Conservation (phyloP, 306 rosid species). For the Cyamopsis tetragonoloba region DNA sequence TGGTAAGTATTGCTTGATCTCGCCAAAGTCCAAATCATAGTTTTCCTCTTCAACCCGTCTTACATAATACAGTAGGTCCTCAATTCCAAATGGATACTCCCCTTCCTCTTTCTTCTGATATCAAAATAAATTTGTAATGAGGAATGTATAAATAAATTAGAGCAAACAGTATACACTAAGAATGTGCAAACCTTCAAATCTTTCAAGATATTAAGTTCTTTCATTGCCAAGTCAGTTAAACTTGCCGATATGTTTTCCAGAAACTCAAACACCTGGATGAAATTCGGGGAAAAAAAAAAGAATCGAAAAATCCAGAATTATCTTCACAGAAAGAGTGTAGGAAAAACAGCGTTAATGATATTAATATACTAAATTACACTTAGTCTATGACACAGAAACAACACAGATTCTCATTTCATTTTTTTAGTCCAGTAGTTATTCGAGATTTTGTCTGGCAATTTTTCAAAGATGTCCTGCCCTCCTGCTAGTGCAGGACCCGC, state of each 20-base stretch:
- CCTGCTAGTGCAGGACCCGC: too few species aligned
- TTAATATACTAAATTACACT: not conserved
- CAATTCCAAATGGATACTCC: constrained; percentile 78
- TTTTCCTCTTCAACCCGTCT: constrained; percentile 70
- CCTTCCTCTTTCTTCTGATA: constrained; percentile 91
- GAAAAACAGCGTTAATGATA: constrained; percentile 8
- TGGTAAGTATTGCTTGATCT: constrained; percentile 89
- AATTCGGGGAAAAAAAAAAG: not conserved
- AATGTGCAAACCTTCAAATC: constrained; percentile 61
- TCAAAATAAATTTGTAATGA: constrained; percentile 33
- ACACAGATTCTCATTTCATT: not conserved
- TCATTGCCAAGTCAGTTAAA: constrained; percentile 62
- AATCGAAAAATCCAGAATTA: not conserved
- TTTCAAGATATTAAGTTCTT: constrained; percentile 69
- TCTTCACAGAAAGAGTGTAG: not conserved
- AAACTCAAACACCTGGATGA: constrained; percentile 83
- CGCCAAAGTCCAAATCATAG: constrained; percentile 65
- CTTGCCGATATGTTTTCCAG: constrained; percentile 72
- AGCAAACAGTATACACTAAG: constrained; percentile 10
- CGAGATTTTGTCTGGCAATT: too few species aligned
- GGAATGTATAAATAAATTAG: constrained; percentile 27
- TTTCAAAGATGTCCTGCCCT: too few species aligned
- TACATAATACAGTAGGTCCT: constrained; percentile 75
- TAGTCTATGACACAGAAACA: not conserved
- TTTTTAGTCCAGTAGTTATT: too few species aligned